These are phyloP conservation scores for Pugionium cornutum DNA, from an alignment of 345 rosid species.

Conservation along the genomic window DNA sequence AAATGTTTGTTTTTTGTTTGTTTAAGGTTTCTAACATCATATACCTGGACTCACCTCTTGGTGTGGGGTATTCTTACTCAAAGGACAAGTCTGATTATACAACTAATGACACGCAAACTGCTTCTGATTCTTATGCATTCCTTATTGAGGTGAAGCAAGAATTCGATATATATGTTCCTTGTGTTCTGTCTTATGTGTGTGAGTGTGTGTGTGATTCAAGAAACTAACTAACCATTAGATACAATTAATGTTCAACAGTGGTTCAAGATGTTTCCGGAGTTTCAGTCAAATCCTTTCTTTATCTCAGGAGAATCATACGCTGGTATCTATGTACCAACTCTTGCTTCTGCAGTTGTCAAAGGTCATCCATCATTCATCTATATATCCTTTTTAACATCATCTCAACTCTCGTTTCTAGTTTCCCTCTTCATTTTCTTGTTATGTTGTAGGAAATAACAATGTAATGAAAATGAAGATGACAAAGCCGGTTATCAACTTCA, in stretches of 20 bases:
- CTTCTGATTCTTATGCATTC: conserved; percentile 65
- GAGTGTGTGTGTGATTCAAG: background rate
- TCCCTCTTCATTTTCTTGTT: background rate
- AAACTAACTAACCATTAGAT: conserved; percentile 4
- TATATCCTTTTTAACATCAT: background rate
- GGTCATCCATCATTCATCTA: conserved; percentile 41
- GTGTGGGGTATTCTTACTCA: conserved; percentile 84
- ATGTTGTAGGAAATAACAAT: conserved; percentile 57
- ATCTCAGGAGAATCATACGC: conserved; percentile 95
- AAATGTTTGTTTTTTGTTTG: background rate
- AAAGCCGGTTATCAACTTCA: conserved; percentile 65
- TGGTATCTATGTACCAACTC: conserved; percentile 87
- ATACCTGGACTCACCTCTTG: conserved; percentile 87
- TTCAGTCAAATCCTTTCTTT: conserved; percentile 71
- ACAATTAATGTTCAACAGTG: conserved; percentile 48
- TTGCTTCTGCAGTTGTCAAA: conserved; percentile 66
- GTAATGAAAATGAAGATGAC: conserved; percentile 26
- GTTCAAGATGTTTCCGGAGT: conserved; percentile 80
- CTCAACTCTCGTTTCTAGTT: background rate
- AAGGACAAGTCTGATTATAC: conserved; percentile 52
- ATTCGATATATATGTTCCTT: background rate
- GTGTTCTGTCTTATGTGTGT: background rate
- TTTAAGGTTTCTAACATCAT: conserved; percentile 73
- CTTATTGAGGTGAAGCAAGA: conserved; percentile 58
- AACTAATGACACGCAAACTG: conserved; percentile 69